Evolutionary conservation across 1,139 yeast genomes (phyloP).

Genomic region (Ogataea hybrid): DNA sequence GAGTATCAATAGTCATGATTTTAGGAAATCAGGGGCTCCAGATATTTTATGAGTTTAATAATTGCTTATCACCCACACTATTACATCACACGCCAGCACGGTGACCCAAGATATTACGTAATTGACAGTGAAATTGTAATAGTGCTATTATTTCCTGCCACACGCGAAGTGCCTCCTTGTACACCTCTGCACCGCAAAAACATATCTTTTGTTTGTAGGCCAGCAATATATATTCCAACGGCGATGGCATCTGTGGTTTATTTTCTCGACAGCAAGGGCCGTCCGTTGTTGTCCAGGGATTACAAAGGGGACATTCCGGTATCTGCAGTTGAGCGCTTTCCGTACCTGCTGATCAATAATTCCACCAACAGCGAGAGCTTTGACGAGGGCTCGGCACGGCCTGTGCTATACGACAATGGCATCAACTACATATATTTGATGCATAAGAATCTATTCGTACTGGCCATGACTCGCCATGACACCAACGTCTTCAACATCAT

Average conservation of each 20-base stretch:
- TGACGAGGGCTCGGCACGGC: conserved; percentile 47
- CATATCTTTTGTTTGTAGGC: conserved; percentile 1
- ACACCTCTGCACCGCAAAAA: not conserved
- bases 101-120: not conserved
- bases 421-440: conserved; percentile 79
- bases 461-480: conserved; percentile 80
- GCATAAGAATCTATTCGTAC: conserved; percentile 80
- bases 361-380: conserved; percentile 29
- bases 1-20: conserved; percentile 16
- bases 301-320: conserved; percentile 92
- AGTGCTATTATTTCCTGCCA: not conserved
- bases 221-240: conserved; percentile 5
- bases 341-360: conserved; percentile 60
- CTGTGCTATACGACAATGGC: conserved; percentile 77
- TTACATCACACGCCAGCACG: conserved; percentile 11
- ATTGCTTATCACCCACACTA: conserved; percentile 9
- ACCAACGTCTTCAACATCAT: conserved; percentile 81
- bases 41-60: not conserved
- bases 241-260: conserved; percentile 90
- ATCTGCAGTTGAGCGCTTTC: conserved; percentile 81
- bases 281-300: conserved; percentile 82
- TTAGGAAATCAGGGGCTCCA: not conserved
- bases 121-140: not conserved
- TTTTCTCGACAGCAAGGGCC: conserved; percentile 88
- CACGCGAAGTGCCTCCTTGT: not conserved